phyloP scores from a whole-genome alignment of 805 yeast species.

The Naumovozyma baii region DNA sequence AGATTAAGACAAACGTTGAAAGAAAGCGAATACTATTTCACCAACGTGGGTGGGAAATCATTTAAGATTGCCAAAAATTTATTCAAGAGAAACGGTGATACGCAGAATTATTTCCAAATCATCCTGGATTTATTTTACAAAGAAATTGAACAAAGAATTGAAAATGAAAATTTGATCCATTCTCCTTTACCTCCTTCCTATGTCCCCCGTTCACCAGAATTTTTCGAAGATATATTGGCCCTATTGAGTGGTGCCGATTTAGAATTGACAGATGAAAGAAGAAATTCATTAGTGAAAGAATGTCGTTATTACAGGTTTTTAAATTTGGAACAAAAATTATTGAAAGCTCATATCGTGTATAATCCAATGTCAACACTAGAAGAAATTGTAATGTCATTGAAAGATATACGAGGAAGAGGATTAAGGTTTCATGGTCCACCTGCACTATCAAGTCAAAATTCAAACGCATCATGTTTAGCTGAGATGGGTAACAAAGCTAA shows the following conservation, averaged over 20 bases:
- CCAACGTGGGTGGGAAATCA: slow-evolving; percentile 47
- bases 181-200: slow-evolving; percentile 73
- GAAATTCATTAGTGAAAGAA: slow-evolving; percentile 52
- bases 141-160: slow-evolving; percentile 38
- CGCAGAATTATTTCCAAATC: slow-evolving; percentile 67
- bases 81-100: slow-evolving; percentile 53
- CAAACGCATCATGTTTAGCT: background rate
- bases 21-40: slow-evolving; percentile 45
- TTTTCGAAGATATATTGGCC: slow-evolving; percentile 47
- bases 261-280: slow-evolving; percentile 44
- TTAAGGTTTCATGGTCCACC: slow-evolving; percentile 10
- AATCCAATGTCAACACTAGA: slow-evolving; percentile 45
- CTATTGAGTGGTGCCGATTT: slow-evolving; percentile 46
- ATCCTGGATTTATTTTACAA: slow-evolving; percentile 44
- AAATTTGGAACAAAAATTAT: slow-evolving; percentile 61
- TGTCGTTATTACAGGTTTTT: slow-evolving; percentile 69
- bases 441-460: background rate
- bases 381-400: slow-evolving; percentile 47
- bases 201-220: slow-evolving; percentile 40
- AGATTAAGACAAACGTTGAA: slow-evolving; percentile 41
- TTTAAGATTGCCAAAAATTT: slow-evolving; percentile 52
- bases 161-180: slow-evolving; percentile 34
- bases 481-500: background rate
- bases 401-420: slow-evolving; percentile 38
- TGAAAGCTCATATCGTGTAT: slow-evolving; percentile 39